Conservation (phyloP, 2,329 filamentous ascomycete species). For the Exserohilum rostratum region DNA sequence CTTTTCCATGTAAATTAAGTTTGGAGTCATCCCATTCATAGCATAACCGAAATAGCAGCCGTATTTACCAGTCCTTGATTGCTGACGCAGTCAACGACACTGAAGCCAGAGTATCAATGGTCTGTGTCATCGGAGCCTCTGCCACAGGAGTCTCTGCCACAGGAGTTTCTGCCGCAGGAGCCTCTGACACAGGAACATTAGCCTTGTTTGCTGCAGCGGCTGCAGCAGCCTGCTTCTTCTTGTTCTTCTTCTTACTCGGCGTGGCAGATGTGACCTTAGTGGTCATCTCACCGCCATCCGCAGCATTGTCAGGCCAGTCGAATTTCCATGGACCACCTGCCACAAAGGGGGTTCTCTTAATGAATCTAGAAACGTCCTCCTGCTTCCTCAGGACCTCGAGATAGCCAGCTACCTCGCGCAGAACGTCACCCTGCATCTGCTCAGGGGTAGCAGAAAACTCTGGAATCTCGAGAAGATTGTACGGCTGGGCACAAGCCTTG, state of each 20-base stretch:
- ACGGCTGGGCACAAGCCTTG: constrained; percentile 83
- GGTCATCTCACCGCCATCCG: constrained; percentile 20
- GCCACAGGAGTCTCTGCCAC: no score
- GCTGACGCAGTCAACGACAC: constrained; percentile 8
- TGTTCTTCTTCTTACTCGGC: constrained; percentile 14
- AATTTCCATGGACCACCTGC: constrained; percentile 35
- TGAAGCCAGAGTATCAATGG: constrained; percentile 8
- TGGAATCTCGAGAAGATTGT: constrained; percentile 80
- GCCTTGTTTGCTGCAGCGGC: constrained; percentile 3
- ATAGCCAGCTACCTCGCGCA: constrained; percentile 59
- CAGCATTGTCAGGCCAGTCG: constrained; percentile 28
- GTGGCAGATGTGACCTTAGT: constrained; percentile 13
- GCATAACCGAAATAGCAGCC: not conserved
- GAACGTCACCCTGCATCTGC: constrained; percentile 50
- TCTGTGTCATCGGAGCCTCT: not conserved
- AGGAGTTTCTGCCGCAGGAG: no score
- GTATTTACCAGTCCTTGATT: constrained; percentile 11
- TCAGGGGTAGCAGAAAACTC: constrained; percentile 68
- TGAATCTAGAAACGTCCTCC: constrained; percentile 68
- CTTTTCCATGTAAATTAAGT: not conserved
- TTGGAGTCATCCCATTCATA: not conserved
- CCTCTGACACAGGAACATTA: constrained; percentile 4
- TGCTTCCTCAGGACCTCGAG: constrained; percentile 59
- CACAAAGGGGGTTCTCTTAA: constrained; percentile 50
- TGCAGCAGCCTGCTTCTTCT: constrained; percentile 11